These are phyloP conservation scores for Epicoccum nigrum DNA, from an alignment of 2,329 filamentous ascomycete species.

Conservation along the genomic window DNA sequence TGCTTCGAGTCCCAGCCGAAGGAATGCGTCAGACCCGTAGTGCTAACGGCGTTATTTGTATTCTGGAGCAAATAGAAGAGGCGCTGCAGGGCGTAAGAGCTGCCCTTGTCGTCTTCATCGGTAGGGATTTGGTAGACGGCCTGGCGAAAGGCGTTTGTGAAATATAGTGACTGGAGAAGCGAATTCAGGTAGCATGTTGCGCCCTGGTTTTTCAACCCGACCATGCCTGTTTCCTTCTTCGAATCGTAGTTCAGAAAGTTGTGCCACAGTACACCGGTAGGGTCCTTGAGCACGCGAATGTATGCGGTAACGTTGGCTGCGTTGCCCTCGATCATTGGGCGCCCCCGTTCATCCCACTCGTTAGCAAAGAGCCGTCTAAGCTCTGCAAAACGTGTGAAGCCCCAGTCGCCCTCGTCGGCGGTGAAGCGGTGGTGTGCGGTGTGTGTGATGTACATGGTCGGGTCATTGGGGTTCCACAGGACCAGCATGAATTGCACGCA, in stretches of 20 bases:
- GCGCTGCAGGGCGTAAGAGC: constrained; percentile 90
- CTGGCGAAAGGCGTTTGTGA: constrained; percentile 87
- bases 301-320: constrained; percentile 81
- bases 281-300: constrained; percentile 80
- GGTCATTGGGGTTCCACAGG: constrained; percentile 91
- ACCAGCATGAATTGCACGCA: constrained; percentile 96
- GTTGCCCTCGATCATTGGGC: constrained; percentile 79
- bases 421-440: constrained; percentile 94
- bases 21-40: constrained; percentile 90
- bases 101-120: constrained; percentile 78
- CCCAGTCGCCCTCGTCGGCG: constrained; percentile 96
- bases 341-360: constrained; percentile 71
- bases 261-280: constrained; percentile 88
- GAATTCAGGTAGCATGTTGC: constrained; percentile 67
- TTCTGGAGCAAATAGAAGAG: constrained; percentile 96
- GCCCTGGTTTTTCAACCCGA: constrained; percentile 95
- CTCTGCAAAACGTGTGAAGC: constrained; percentile 95
- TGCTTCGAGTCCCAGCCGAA: constrained; percentile 98
- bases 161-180: constrained; percentile 54
- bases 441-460: constrained; percentile 77
- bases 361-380: constrained; percentile 82
- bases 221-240: constrained; percentile 98
- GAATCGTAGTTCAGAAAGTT: constrained; percentile 95
- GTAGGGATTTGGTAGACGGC: constrained; percentile 98
- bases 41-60: constrained; percentile 80